phyloP scores from a whole-genome alignment of 768 basidiomycete genomes.

The Cantharellus cinnabarinus region DNA sequence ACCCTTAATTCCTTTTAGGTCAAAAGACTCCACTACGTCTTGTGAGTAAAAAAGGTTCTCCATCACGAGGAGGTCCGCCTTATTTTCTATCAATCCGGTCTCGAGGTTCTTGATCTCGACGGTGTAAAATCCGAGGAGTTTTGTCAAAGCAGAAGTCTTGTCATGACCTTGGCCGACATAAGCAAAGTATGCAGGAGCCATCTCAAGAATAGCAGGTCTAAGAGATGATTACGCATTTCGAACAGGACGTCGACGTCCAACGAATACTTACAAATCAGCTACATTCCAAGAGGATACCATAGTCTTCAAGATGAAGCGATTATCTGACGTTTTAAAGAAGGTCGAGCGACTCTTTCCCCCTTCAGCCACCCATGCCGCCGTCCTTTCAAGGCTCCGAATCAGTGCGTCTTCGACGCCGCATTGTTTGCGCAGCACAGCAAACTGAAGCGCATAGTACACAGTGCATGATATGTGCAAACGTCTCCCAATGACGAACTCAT shows the following conservation, averaged over 20 bases:
- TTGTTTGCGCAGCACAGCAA: constrained; percentile 40
- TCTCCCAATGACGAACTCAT: constrained; percentile 60
- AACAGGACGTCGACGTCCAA: neutral
- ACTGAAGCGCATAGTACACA: constrained; percentile 66
- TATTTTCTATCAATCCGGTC: constrained; percentile 38
- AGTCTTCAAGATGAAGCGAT: constrained; percentile 67
- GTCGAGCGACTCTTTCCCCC: constrained; percentile 62
- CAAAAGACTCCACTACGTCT: constrained; percentile 49
- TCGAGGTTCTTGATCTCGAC: constrained; percentile 58
- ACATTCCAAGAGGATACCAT: constrained; percentile 76
- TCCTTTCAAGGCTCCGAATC: constrained; percentile 36
- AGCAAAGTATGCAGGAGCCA: constrained; percentile 59
- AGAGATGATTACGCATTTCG: neutral
- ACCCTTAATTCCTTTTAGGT: constrained; percentile 68
- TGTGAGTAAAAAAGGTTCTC: constrained; percentile 64
- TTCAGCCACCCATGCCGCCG: constrained; percentile 46
- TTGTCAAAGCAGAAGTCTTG: constrained; percentile 49
- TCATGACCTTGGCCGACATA: constrained; percentile 53
- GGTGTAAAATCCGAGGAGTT: constrained; percentile 66
- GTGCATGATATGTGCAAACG: constrained; percentile 60
- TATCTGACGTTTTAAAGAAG: constrained; percentile 67
- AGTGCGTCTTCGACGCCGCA: constrained; percentile 48
- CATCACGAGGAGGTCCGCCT: constrained; percentile 64
- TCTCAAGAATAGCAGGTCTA: constrained; percentile 60
- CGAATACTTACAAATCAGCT: constrained; percentile 44